Evolutionary conservation across 2,329 filamentous ascomycete species (phyloP).

Genomic region (Spiromastix sp.): DNA sequence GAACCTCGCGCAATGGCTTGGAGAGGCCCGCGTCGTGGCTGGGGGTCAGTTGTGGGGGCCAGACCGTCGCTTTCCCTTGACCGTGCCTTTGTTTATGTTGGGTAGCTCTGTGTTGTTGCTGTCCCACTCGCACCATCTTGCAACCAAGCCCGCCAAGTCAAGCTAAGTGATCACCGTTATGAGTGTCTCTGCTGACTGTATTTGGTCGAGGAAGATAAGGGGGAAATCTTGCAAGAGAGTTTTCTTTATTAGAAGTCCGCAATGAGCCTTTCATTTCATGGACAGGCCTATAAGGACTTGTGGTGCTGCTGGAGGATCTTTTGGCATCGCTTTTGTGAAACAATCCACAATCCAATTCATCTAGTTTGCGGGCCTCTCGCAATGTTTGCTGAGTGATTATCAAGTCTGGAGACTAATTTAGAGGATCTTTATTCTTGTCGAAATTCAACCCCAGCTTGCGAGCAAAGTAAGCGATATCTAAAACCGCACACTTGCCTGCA

Average conservation of each 20-base stretch:
- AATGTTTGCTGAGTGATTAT: neutral
- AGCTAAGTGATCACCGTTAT: constrained; percentile 6
- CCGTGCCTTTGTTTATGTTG: neutral
- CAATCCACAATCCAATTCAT: constrained; percentile 12
- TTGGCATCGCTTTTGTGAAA: constrained; percentile 12
- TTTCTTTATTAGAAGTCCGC: constrained; percentile 10
- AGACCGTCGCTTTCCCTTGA: neutral
- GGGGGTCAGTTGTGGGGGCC: too few relatives aligned
- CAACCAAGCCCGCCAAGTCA: neutral
- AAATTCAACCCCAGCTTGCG: neutral
- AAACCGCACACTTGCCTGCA: constrained; percentile 2
- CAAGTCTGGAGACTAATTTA: neutral
- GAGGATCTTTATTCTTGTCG: neutral
- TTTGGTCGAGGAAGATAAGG: constrained; percentile 14
- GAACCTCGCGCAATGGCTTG: too few relatives aligned
- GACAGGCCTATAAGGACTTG: constrained; percentile 10
- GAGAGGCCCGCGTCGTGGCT: too few relatives aligned
- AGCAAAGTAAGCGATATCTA: constrained; percentile 2
- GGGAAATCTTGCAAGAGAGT: constrained; percentile 12
- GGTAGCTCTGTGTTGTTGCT: neutral
- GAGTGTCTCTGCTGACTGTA: constrained; percentile 9
- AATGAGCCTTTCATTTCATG: constrained; percentile 10
- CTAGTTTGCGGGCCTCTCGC: constrained; percentile 12
- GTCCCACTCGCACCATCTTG: neutral
- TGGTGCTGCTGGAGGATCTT: constrained; percentile 5